Conservation (phyloP, 495 filamentous ascomycete genomes). For the Oleoguttula mirabilis region DNA sequence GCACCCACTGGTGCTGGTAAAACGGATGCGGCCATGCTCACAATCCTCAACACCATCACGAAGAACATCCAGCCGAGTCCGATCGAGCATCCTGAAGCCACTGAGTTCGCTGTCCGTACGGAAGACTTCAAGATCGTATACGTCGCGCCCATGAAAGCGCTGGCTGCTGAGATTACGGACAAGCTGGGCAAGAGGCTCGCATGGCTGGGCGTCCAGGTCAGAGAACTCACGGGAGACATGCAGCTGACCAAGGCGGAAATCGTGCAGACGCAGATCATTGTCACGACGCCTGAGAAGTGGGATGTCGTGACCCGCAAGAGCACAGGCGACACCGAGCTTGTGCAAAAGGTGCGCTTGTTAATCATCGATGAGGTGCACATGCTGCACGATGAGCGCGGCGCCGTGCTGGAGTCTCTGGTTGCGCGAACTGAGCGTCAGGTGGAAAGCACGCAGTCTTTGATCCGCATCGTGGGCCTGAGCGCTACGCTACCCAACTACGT, state of each 20-base stretch:
- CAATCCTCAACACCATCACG: slow-evolving; percentile 75
- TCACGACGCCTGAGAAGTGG: slow-evolving; percentile 99
- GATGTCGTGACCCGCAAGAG: slow-evolving; percentile 96
- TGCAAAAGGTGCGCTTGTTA: slow-evolving; percentile 89
- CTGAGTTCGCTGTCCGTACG: slow-evolving; percentile 61
- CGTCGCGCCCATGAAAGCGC: slow-evolving; percentile 94
- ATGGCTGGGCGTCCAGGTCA: slow-evolving; percentile 79
- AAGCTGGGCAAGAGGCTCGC: slow-evolving; percentile 89
- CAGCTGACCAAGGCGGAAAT: slow-evolving; percentile 96
- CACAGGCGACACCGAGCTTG: slow-evolving; percentile 91
- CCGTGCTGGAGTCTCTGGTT: slow-evolving; percentile 88
- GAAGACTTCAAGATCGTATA: slow-evolving; percentile 98
- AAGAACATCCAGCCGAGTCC: slow-evolving; percentile 76
- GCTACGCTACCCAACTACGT: slow-evolving; percentile 93
- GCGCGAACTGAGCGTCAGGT: slow-evolving; percentile 92
- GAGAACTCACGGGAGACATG: slow-evolving; percentile 96
- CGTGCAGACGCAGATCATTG: slow-evolving; percentile 89
- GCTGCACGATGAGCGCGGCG: slow-evolving; percentile 95
- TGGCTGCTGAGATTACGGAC: slow-evolving; percentile 90
- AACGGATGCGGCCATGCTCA: slow-evolving; percentile 96
- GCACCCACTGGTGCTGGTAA: slow-evolving; percentile 97
- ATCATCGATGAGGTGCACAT: slow-evolving; percentile 99
- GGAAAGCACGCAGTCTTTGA: slow-evolving; percentile 93
- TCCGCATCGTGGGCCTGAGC: slow-evolving; percentile 87
- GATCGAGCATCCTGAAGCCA: slow-evolving; percentile 55